Evolutionary conservation across 2,329 filamentous ascomycete genomes (phyloP), one percentile per base, ranked within the genome.

Genomic region (Colletotrichum musae): DNA sequence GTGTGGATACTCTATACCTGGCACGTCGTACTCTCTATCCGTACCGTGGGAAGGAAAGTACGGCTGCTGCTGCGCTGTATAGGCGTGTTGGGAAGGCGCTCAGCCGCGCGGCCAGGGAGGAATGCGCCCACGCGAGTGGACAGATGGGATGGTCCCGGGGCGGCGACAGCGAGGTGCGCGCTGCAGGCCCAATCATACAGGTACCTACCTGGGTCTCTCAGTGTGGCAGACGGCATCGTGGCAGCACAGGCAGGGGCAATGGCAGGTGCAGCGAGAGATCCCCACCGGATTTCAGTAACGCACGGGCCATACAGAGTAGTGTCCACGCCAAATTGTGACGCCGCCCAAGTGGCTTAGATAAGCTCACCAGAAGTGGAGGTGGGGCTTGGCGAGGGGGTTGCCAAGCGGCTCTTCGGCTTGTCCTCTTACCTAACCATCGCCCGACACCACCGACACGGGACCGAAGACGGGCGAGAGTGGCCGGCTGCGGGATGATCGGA

Each of bases 71-170:
- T 32, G 28, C 28, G 28, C 28, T 32, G 28, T 32, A 32, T 18
- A 18, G 18, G 32, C 32, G 32, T 36, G 43, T 58, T 68, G 65
- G 53, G 65, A 64, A 68, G 48, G 45, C 50, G 51, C 26, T 64
- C 61, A 64, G 61, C 63, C 67, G 57, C 63, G 67, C 64, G 67
- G 56, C 67, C 56, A 68, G 63, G 66, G 61, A 68, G 54, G 32
- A 53, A 70, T 70, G 68, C 58, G 64, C 57, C 68, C 26, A 58
- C 57, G 58, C 56, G 57, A 67, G 45, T 63, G 59, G 64, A 26
- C 45, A 39, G 64, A 67, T 51, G 70, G 58, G 53, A 63, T 58
- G 48, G 58, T 10, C 54, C 52, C 56, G 65, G 54, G 48, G 47
- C 52, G 61, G 43, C 32, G 48, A 64, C 54, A 66, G 63, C 57